Evolutionary conservation across 2,329 filamentous ascomycete species (phyloP).

Genomic region (Knoxdaviesia capensis): DNA sequence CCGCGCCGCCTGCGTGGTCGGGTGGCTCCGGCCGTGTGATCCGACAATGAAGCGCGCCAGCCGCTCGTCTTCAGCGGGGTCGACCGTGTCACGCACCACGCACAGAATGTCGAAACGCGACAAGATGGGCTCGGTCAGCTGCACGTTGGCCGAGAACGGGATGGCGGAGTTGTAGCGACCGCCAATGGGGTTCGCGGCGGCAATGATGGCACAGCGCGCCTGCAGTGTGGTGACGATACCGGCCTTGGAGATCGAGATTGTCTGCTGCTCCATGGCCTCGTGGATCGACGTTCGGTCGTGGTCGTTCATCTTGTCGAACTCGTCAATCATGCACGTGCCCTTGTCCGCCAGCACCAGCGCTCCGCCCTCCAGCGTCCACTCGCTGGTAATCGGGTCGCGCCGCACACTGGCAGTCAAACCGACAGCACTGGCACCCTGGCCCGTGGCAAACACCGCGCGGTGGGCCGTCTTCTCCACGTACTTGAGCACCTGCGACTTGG

Average conservation of each 20-base stretch:
- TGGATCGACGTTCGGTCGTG: conserved; percentile 96
- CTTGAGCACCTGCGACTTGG: conserved; percentile 93
- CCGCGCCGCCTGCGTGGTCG: conserved; percentile 26
- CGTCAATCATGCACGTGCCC: conserved; percentile 89
- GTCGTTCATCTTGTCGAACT: conserved; percentile 99
- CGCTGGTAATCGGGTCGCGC: conserved; percentile 81
- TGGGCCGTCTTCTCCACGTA: conserved; percentile 97
- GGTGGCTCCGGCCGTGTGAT: conserved; percentile 81
- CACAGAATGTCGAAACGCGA: conserved; percentile 96
- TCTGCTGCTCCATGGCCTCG: conserved; percentile 99
- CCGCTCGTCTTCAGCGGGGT: conserved; percentile 79
- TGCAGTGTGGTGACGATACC: conserved; percentile 96
- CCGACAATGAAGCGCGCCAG: conserved; percentile 88
- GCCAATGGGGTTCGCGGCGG: conserved; percentile 88
- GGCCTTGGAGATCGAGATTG: conserved; percentile 95
- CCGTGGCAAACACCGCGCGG: conserved; percentile 89
- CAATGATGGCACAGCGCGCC: conserved; percentile 87
- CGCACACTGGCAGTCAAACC: conserved; percentile 95
- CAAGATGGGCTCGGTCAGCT: conserved; percentile 89
- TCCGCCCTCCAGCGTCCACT: conserved; percentile 95
- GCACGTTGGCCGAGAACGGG: conserved; percentile 89
- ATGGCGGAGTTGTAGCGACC: conserved; percentile 94
- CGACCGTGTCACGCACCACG: conserved; percentile 87
- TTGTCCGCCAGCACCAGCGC: conserved; percentile 87
- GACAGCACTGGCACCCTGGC: conserved; percentile 90